Percentiles rank a stretch among this genome's conserved stretches.
These are phyloP conservation scores for Claviceps pazoutovae DNA, from an alignment of 2,329 filamentous ascomycete genomes.

Conservation along the genomic window DNA sequence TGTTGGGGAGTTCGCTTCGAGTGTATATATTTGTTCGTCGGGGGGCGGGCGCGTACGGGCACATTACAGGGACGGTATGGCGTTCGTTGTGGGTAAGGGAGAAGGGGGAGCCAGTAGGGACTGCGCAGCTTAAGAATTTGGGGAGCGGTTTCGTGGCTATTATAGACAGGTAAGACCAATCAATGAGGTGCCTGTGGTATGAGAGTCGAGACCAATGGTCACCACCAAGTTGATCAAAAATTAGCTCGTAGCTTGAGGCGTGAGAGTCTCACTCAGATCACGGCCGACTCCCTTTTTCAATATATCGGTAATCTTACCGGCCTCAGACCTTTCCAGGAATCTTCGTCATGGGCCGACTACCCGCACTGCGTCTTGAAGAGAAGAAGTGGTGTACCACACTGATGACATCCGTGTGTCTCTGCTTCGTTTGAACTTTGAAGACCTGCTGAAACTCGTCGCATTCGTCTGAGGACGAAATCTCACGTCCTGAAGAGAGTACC, in stretches of 20 bases:
- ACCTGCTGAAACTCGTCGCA: too few relatives aligned
- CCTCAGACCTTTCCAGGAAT: background rate
- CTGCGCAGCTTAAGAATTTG: background rate
- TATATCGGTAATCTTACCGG: too few relatives aligned
- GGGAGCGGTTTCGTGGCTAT: background rate
- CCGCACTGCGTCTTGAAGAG: background rate
- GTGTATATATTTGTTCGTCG: too few relatives aligned
- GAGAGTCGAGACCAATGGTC: background rate
- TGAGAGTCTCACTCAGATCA: background rate
- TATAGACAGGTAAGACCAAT: background rate
- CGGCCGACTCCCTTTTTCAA: background rate
- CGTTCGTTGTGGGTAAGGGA: background rate
- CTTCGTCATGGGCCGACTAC: background rate
- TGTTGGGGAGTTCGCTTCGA: too few relatives aligned
- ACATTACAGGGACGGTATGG: too few relatives aligned
- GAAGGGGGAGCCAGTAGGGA: background rate
- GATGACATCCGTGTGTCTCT: background rate
- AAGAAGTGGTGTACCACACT: background rate
- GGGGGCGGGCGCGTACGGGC: too few relatives aligned
- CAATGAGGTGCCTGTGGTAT: background rate
- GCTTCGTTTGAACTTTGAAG: too few relatives aligned
- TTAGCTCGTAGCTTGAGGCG: too few relatives aligned
- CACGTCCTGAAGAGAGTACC: too few relatives aligned
- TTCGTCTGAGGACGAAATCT: too few relatives aligned
- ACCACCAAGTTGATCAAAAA: background rate